A percentile compares a stretch with the other conserved stretches of the same genome.
Conservation (phyloP, 106 monocot genomes). For the Acanthochlamys bracteata region DNA sequence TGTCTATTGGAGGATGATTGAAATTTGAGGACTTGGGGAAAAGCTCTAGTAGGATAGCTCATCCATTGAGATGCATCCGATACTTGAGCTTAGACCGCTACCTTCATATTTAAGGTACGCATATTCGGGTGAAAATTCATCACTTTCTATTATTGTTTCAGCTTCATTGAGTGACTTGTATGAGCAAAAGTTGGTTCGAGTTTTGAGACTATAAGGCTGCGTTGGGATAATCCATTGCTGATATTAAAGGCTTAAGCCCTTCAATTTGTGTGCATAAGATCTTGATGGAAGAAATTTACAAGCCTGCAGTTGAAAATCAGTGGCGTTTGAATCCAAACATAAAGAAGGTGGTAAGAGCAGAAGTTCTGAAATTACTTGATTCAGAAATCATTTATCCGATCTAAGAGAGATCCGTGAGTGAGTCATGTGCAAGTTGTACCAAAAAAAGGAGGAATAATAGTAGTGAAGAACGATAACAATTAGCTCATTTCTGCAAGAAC, state of each 20-base stretch:
- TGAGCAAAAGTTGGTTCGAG: neutral
- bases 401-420: neutral
- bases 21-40: neutral
- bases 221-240: neutral
- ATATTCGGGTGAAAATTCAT: neutral
- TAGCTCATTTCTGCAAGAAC: no score
- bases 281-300: neutral
- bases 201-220: neutral
- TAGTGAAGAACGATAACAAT: no score
- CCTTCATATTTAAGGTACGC: neutral
- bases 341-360: neutral
- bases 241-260: conserved; percentile 4
- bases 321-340: neutral
- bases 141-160: neutral
- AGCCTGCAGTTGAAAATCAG: neutral
- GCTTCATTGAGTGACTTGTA: neutral
- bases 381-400: neutral
- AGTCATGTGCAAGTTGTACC: neutral
- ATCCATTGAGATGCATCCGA: neutral
- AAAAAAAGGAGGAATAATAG: no score
- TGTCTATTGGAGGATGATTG: neutral
- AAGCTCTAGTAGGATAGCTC: neutral
- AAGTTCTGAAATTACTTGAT: neutral
- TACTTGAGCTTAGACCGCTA: neutral
- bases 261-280: neutral